These are phyloP conservation scores for Candida smagusa DNA, from an alignment of 1,139 yeast species.

Conservation along the genomic window DNA sequence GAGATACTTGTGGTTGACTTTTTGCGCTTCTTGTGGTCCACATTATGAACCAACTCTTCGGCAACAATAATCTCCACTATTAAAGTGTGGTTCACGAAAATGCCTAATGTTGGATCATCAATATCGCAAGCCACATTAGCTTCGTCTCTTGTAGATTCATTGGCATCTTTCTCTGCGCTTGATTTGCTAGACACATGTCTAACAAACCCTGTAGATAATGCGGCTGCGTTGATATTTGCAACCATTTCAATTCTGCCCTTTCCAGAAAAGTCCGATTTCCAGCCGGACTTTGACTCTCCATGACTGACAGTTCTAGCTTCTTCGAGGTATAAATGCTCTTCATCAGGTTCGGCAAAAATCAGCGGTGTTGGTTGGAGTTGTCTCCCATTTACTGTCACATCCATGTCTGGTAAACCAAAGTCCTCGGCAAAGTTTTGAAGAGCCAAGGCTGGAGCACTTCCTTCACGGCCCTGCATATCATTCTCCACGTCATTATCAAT, in stretches of 20 bases:
- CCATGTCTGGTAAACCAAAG: conserved; percentile 12
- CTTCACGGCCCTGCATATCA: conserved; percentile 20
- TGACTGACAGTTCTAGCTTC: conserved; percentile 69
- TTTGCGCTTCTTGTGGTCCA: conserved; percentile 11
- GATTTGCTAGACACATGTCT: conserved; percentile 27
- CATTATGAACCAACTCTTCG: conserved; percentile 65
- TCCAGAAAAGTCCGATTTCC: conserved; percentile 88
- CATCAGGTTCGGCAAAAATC: conserved; percentile 2
- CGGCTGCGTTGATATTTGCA: conserved; percentile 60
- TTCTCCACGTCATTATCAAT: conserved; percentile 10
- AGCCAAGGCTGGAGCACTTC: conserved; percentile 24
- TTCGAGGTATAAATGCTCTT: conserved; percentile 52
- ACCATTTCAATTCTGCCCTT: conserved; percentile 75
- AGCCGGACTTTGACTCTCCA: conserved; percentile 83
- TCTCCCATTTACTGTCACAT: not conserved
- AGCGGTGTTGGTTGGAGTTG: conserved; percentile 8
- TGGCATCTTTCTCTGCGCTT: conserved; percentile 27
- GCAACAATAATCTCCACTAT: conserved; percentile 90
- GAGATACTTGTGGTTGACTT: conserved; percentile 3
- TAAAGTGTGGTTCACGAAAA: conserved; percentile 69
- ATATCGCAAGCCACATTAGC: conserved; percentile 76
- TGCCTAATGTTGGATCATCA: conserved; percentile 77
- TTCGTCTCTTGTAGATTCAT: conserved; percentile 31
- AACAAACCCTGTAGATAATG: conserved; percentile 55
- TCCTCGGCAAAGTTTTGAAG: conserved; percentile 30